Evolutionary conservation across 2,329 filamentous ascomycete genomes (phyloP).

Genomic region (Parascedosporium putredinis): DNA sequence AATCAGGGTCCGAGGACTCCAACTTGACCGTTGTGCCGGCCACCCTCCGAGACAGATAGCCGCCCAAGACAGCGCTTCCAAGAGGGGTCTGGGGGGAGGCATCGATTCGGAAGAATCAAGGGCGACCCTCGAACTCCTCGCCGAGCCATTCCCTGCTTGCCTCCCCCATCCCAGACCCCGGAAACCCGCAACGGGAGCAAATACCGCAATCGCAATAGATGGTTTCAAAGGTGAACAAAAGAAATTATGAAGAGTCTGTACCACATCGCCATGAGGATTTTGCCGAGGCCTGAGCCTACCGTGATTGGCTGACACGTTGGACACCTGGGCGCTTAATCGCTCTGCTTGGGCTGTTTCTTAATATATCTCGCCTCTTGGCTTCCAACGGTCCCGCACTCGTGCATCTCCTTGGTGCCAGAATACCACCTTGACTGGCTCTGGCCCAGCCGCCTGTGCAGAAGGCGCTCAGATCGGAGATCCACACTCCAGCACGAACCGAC

Average conservation of each 20-base stretch:
- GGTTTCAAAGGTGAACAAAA: not conserved
- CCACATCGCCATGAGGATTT: not conserved
- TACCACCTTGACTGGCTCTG: not conserved
- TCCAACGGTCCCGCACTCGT: not conserved
- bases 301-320: not conserved
- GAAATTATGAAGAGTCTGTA: not conserved
- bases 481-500: not conserved
- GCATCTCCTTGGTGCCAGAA: not conserved
- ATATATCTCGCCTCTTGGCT: conserved; percentile 1
- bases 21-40: not conserved
- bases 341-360: not conserved
- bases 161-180: not conserved
- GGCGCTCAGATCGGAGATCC: not conserved
- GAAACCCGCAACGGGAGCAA: not conserved
- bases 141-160: not conserved
- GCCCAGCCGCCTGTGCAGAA: not conserved
- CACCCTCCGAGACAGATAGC: not conserved
- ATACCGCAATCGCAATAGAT: not conserved
- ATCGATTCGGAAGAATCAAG: not conserved
- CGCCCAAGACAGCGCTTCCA: not conserved
- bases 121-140: too few species aligned
- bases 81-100: not conserved
- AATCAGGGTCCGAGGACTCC: not conserved
- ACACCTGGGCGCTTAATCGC: not conserved
- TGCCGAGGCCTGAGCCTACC: not conserved